Evolutionary conservation across 2,329 filamentous ascomycete species (phyloP), one percentile per base, ranked within the genome.

Genomic region (Clonostachys rhizophaga): DNA sequence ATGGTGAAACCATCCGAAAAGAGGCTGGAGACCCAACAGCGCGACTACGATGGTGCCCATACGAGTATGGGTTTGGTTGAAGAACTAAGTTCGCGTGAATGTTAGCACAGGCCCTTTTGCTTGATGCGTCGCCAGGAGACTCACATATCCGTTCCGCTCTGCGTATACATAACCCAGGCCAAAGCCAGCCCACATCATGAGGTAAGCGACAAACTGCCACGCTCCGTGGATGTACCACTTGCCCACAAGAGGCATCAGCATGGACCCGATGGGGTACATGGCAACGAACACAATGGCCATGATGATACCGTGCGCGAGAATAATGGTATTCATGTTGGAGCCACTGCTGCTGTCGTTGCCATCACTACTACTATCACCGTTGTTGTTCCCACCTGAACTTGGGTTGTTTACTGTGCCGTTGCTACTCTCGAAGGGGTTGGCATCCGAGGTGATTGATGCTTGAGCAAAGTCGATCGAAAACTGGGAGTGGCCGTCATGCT

Each of bases 141-240:
- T 62, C 64, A 81, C 77, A 52, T 61, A 56, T 40, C 62, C 59
- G 0, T 56, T 55, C n/a, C 71, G 62, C 10, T 64, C 54, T 14
- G 76, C 71, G 5, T 70, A 58, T 39, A 72, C 66, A 34, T 82
- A 66, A 16, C 83, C 83, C 13, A 84, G 54, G 4, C 67, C 81
- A 46, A 86, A 80, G 13, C 76, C 81, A 12, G 67, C 74, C 70
- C 83, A 82, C 75, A 85, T 81, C 37, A 73, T 63, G 14, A 78
- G 49, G 57, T 82, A 78, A 40, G 71, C 68, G 13, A 83, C 47
- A 3, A 69, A 54, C 60, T 87, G 83, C 63, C 78, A 75, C 10
- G 63, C 63, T 7, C 71, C 78, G 55, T 87, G 83, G n/a, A 81
- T 53, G 45, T 74, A 58, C 76, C 76, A 84, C 42, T 70, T 77